Conservation (phyloP, 352 stramenopile species). For the Globisporangium orthogonon region DNA sequence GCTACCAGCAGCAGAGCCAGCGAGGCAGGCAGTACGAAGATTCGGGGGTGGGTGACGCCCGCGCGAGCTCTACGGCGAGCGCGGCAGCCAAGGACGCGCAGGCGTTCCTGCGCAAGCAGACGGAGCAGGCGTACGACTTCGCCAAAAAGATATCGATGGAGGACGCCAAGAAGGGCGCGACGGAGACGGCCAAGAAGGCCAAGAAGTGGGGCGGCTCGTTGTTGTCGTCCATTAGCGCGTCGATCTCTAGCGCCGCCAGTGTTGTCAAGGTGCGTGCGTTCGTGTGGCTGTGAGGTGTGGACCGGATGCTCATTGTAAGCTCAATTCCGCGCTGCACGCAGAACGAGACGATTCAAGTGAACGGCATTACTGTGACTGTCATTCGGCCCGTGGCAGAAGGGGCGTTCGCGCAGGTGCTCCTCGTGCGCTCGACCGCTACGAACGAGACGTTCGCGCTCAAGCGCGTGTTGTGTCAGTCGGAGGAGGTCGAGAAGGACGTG, state of each 20-base stretch:
- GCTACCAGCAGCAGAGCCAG: conserved; percentile 4
- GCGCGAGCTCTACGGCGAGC: conserved; percentile 9
- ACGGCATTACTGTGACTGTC: conserved; percentile 60
- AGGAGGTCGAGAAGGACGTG: conserved; percentile 72
- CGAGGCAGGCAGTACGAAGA: conserved; percentile 28
- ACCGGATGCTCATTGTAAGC: too few relatives aligned
- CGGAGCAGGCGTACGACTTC: conserved; percentile 81
- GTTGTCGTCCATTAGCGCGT: conserved; percentile 69
- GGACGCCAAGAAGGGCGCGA: conserved; percentile 75
- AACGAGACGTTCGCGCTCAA: conserved; percentile 80
- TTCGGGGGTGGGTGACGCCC: conserved; percentile 3
- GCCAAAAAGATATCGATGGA: conserved; percentile 87
- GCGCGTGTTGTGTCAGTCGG: conserved; percentile 73
- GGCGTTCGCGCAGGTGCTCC: conserved; percentile 73
- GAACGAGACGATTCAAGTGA: conserved; percentile 74
- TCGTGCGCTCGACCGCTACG: conserved; percentile 61
- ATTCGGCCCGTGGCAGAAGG: conserved; percentile 67
- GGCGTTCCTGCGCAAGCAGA: conserved; percentile 75
- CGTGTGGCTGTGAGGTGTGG: background rate
- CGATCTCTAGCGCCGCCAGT: conserved; percentile 58
- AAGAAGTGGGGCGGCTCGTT: conserved; percentile 84
- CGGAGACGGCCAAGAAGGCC: conserved; percentile 82
- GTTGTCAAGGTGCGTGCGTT: conserved; percentile 35
- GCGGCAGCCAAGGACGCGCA: conserved; percentile 48
- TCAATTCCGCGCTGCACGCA: conserved; percentile 7